A percentile compares a stretch with the other conserved stretches of the same genome.
phyloP scores from a whole-genome alignment of 495 filamentous ascomycete species.

The Clohesyomyces aquaticus region DNA sequence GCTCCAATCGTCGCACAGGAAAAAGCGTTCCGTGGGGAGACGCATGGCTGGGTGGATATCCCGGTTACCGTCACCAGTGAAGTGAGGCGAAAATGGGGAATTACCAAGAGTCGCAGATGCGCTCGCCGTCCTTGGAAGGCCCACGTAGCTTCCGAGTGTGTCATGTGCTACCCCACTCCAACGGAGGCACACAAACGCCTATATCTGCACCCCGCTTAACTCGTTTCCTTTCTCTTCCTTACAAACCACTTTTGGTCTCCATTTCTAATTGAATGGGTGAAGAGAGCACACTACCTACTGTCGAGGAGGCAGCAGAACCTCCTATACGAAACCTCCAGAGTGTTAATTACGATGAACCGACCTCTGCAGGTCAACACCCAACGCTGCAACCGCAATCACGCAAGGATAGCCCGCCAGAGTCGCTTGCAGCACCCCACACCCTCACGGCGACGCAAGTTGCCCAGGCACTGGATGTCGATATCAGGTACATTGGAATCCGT shows the following conservation, averaged over 20 bases:
- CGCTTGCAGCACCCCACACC: slow-evolving; percentile 32
- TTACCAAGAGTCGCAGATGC: slow-evolving; percentile 33
- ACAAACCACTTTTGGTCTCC: slow-evolving; percentile 25
- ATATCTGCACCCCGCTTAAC: slow-evolving; percentile 22
- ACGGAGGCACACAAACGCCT: slow-evolving; percentile 19
- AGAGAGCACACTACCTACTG: slow-evolving; percentile 31
- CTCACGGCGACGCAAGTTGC: slow-evolving; percentile 34
- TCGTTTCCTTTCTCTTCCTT: slow-evolving; percentile 39
- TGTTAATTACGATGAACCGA: slow-evolving; percentile 28
- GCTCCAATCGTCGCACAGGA: background rate
- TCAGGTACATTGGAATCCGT: slow-evolving; percentile 15
- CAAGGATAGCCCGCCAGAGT: background rate
- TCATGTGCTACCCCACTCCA: slow-evolving; percentile 35
- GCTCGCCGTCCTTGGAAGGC: slow-evolving; percentile 21
- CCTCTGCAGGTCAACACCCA: slow-evolving; percentile 14
- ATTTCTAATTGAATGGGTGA: slow-evolving; percentile 42
- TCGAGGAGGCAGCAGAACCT: slow-evolving; percentile 42
- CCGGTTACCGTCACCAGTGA: slow-evolving; percentile 10
- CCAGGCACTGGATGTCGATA: slow-evolving; percentile 31
- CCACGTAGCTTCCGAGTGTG: slow-evolving; percentile 35
- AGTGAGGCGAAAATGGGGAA: slow-evolving; percentile 17
- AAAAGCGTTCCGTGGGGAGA: slow-evolving; percentile 16
- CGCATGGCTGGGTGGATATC: slow-evolving; percentile 8
- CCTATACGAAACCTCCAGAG: slow-evolving; percentile 35
- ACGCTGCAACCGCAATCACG: background rate